Percentiles rank a stretch among this genome's conserved stretches.
phyloP scores from a whole-genome alignment of 73 alveolate genomes.

The Blepharisma japonicum region DNA sequence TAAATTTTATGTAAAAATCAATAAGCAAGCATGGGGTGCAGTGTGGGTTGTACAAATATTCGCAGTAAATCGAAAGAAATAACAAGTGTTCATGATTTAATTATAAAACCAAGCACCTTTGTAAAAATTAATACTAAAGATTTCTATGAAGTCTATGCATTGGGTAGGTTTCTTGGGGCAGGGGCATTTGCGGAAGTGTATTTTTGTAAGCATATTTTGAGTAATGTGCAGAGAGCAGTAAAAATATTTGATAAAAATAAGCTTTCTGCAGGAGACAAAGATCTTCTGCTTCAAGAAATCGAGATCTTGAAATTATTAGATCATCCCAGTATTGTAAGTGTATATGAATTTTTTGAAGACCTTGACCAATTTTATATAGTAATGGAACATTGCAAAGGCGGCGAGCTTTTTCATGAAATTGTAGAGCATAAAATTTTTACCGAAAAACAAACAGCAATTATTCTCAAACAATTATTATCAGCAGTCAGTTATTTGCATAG shows the following conservation, averaged over 20 bases:
- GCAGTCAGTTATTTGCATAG: slow-evolving; percentile 76
- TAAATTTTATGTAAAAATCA: no score
- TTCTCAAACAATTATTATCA: slow-evolving; percentile 59
- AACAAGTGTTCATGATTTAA: no score
- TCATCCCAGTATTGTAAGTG: slow-evolving; percentile 60
- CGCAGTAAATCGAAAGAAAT: no score
- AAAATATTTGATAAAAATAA: not conserved
- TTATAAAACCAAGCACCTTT: no score
- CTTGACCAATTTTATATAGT: slow-evolving; percentile 70
- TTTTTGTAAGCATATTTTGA: not conserved
- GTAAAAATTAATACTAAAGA: no score
- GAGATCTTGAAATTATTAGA: slow-evolving; percentile 40
- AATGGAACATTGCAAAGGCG: slow-evolving; percentile 86
- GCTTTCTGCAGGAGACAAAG: not conserved
- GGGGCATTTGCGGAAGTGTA: slow-evolving; percentile 28
- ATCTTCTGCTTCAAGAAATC: slow-evolving; percentile 35
- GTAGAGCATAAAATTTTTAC: slow-evolving; percentile 74
- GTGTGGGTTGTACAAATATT: no score
- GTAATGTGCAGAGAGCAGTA: not conserved
- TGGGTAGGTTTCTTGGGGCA: not conserved
- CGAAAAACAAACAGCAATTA: slow-evolving; percentile 72
- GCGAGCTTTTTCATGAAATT: slow-evolving; percentile 78
- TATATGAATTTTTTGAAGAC: slow-evolving; percentile 83
- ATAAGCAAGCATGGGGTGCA: no score
- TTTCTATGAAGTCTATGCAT: no score